A percentile compares a stretch with the other conserved stretches of the same genome.
phyloP scores from a whole-genome alignment of 1,139 yeast genomes.

The Hyphopichia burtonii region DNA sequence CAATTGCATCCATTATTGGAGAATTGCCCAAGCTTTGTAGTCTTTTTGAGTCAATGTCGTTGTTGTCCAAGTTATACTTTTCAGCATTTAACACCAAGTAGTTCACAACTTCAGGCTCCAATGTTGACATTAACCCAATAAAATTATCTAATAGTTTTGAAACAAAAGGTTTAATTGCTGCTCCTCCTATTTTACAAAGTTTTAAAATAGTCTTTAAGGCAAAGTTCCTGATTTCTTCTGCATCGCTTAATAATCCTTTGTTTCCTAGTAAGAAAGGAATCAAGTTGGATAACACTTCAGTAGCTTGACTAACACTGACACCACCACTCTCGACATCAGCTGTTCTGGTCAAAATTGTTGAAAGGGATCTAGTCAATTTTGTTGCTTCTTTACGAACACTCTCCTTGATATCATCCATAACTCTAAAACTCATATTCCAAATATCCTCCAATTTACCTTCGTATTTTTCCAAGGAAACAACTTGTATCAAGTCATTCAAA shows the following conservation, averaged over 20 bases:
- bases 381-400: conserved; percentile 85
- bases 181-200: conserved; percentile 61
- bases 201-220: conserved; percentile 73
- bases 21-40: conserved; percentile 73
- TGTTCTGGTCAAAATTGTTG: conserved; percentile 60
- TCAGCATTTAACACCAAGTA: conserved; percentile 86
- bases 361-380: conserved; percentile 63
- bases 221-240: conserved; percentile 79
- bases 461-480: conserved; percentile 54
- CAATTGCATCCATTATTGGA: conserved; percentile 88
- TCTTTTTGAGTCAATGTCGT: conserved; percentile 76
- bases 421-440: conserved; percentile 87
- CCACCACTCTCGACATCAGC: conserved; percentile 38
- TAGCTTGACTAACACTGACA: conserved; percentile 32
- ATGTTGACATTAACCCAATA: conserved; percentile 70
- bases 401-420: conserved; percentile 91
- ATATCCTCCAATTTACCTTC: conserved; percentile 59
- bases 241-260: conserved; percentile 79
- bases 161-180: conserved; percentile 63
- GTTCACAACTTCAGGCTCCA: conserved; percentile 90
- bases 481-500: conserved; percentile 65
- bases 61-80: conserved; percentile 71
- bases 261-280: conserved; percentile 80
- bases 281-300: conserved; percentile 55
- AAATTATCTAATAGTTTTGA: conserved; percentile 71